Base-by-base conservation (phyloP, 805 yeast species). In the Schizosaccharomyces osmophilus region DNA sequence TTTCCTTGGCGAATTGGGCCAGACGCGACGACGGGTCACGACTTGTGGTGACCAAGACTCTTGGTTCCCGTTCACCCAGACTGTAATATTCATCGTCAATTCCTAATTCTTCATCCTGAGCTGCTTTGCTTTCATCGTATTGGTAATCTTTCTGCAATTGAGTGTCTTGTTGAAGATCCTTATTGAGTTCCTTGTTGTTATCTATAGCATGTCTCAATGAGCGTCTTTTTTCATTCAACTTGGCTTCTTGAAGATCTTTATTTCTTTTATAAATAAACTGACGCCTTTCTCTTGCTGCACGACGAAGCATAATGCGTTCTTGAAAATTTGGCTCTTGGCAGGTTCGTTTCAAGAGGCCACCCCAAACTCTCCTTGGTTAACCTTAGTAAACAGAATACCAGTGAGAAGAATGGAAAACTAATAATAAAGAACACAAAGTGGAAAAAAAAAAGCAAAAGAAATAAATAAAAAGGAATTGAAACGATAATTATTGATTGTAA, bases 251-350 rank as follows among this genome's bases (percentile, higher is more conserved):
- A 43, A 90, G 78, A 69, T 87, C 93, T 60, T 86, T 81, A 0
- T 96, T 86, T 70, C 89, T 88, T 61, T 87, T 79, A 74, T 86
- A 93, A 32, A 93, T 76, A 68, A 89, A 93, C 69, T 93, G 97
- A 72, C 95, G 81, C 74, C 98, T 80, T 71, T 93, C 97, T 74
- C 98, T 82, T 6, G 97, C 97, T 69, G 90, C 95, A 75, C 87
- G 81, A 73, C 98, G 81, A 62, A 87, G 73, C 96, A 51, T 51
- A 6, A 17, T 51, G 32, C n/a, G 26, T 45, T 45, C 22, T 45
- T 13, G 26, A 36, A 36, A 36, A 36, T 36, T 36, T 36, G 41
- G 41, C 41, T 36, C 41, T 36, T 36, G 41, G 41, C 41, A 36
- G 41, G 41, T 36, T 36, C 41, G 41, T 13, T 13, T 36, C 41